Conservation (phyloP, 305 asterid species). For the Rubia tinctorum region DNA sequence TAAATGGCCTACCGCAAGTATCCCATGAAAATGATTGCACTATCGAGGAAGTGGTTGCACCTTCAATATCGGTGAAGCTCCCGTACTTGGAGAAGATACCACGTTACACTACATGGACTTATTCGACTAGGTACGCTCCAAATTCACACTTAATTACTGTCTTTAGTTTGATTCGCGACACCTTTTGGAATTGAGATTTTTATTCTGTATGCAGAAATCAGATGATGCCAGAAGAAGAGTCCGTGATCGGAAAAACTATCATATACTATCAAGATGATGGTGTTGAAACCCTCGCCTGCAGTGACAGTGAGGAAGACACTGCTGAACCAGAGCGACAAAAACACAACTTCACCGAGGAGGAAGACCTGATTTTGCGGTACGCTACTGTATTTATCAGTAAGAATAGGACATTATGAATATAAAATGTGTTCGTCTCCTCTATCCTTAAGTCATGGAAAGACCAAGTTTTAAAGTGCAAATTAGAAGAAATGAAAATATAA, state of each 20-base stretch:
- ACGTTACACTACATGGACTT: slow-evolving; percentile 92
- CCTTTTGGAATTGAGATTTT: background rate
- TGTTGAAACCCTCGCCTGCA: slow-evolving; percentile 90
- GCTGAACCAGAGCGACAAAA: slow-evolving; percentile 57
- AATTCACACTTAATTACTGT: background rate
- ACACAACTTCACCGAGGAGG: slow-evolving; percentile 78
- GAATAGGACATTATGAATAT: background rate
- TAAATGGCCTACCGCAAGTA: slow-evolving; percentile 30
- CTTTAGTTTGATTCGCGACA: background rate
- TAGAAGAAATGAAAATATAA: too few relatives aligned
- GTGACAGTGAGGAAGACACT: slow-evolving; percentile 96
- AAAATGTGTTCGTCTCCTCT: too few relatives aligned
- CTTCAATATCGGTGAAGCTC: slow-evolving; percentile 57
- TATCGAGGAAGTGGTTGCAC: slow-evolving; percentile 52
- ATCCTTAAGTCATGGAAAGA: too few relatives aligned
- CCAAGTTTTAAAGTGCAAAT: too few relatives aligned
- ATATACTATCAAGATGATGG: slow-evolving; percentile 27
- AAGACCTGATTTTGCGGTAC: slow-evolving; percentile 76
- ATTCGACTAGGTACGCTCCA: slow-evolving; percentile 59
- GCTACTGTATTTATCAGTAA: background rate
- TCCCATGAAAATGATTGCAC: slow-evolving; percentile 40
- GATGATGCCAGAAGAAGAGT: slow-evolving; percentile 16
- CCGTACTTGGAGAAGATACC: slow-evolving; percentile 69
- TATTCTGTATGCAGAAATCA: slow-evolving; percentile 58
- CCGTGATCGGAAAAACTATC: background rate